Conservation (phyloP, 345 rosid genomes). For the Murraya koenigii region DNA sequence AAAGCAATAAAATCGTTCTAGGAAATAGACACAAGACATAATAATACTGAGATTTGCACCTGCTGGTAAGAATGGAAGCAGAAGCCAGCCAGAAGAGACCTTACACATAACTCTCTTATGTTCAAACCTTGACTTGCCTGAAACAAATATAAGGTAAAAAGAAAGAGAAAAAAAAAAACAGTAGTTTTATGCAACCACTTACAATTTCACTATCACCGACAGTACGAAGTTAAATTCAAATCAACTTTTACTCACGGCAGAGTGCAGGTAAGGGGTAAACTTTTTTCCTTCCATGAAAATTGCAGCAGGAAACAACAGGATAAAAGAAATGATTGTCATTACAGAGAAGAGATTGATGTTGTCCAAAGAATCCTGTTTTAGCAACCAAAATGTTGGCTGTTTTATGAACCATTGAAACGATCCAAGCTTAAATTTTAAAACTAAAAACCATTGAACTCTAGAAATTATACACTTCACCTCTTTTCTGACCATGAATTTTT, state of each 20-base stretch:
- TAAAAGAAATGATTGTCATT: conserved; percentile 66
- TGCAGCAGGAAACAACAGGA: conserved; percentile 65
- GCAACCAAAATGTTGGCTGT: neutral
- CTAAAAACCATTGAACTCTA: neutral
- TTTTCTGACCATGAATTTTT: conserved; percentile 63
- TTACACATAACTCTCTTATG: conserved; percentile 47
- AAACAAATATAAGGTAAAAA: too few species aligned
- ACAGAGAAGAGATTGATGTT: conserved; percentile 84
- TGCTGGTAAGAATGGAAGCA: conserved; percentile 84
- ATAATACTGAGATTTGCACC: conserved; percentile 28
- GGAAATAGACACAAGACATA: neutral
- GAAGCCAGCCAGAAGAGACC: conserved; percentile 65
- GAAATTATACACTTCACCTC: conserved; percentile 35
- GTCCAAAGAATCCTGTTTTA: conserved; percentile 68
- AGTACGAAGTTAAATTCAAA: neutral
- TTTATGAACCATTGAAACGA: neutral
- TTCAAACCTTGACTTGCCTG: conserved; percentile 67
- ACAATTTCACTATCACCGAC: too few species aligned
- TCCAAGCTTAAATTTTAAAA: neutral
- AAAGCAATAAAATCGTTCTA: neutral
- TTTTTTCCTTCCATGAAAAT: conserved; percentile 60
- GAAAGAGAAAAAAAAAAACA: neutral
- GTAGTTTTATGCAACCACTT: neutral
- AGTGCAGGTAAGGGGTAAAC: conserved; percentile 61
- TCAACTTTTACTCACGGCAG: conserved; percentile 49